Evolutionary conservation across 148 eudicot species (phyloP), one percentile per base, ranked within the genome.

Genomic region (Silene latifolia): DNA sequence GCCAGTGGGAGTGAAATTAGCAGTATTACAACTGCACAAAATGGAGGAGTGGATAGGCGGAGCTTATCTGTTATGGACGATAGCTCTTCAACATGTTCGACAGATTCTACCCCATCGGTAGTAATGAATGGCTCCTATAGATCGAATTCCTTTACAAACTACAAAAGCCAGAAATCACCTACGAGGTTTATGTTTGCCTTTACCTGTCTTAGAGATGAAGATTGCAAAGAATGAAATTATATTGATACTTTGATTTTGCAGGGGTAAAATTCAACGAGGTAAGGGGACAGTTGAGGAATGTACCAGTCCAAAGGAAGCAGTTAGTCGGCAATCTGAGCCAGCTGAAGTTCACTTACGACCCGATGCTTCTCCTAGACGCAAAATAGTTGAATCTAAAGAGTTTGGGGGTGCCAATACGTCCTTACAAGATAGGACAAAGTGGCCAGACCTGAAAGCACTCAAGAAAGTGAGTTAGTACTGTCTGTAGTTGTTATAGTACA

Each of bases 61-160:
- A 83, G 81, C 76, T 69, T 82, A 10, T 83, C 86, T 67, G 64
- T 77, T 54, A 84, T 90, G 76, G 98, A 92, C 79, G 96, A 90
- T 75, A 90, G 93, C 76, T 92, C 96, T 44, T 92, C 96, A 51
- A 90, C 98, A 8, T 86, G 91, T 69, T 92, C 98, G 64, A 86
- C 96, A 3, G 98, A 90, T 79, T 90, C 98, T 8, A 82, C 87
- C 53, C 91, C 89, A 46, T 89, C 93, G 7, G 78, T 85, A 21
- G 82, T 77, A 39, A 71, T 71, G 58, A 93, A 83, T 73, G 91
- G 85, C 72, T 79, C 85, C 27, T 77, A 77, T 69, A 84, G 78
- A 80, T 85, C 87, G 48, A 81, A 78, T 84, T 77, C 82, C 46
- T 77, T 75, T 74, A 71, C 78, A 18, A 79, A 79, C 79, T 81